Percentiles rank a stretch among this genome's conserved stretches.
phyloP scores from a whole-genome alignment of 1,284 basidiomycete species.

The Rhodotorula sp. region DNA sequence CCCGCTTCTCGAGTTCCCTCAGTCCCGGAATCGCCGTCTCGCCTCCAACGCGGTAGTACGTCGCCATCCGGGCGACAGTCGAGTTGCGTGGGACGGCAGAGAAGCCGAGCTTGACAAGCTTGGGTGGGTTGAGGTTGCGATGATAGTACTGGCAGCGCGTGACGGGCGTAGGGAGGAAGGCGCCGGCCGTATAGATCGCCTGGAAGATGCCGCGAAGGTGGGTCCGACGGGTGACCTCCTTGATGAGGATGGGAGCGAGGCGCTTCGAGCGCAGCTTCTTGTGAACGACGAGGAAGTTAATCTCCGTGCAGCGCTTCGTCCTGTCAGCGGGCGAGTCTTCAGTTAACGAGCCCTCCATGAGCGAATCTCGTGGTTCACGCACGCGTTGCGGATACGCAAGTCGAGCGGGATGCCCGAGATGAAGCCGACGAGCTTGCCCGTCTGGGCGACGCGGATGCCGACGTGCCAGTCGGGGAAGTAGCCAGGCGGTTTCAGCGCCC shows the following conservation, averaged over 20 bases:
- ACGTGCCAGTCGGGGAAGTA: slow-evolving; percentile 93
- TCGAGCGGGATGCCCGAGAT: slow-evolving; percentile 91
- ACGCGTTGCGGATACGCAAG: slow-evolving; percentile 76
- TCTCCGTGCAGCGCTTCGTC: slow-evolving; percentile 73
- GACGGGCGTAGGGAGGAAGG: slow-evolving; percentile 85
- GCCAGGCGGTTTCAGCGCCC: slow-evolving; percentile 92
- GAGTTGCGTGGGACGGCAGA: slow-evolving; percentile 77
- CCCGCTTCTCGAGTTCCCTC: slow-evolving; percentile 81
- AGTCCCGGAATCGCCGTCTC: slow-evolving; percentile 62
- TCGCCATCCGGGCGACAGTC: slow-evolving; percentile 82
- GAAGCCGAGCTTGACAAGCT: slow-evolving; percentile 89
- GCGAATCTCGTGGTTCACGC: slow-evolving; percentile 46
- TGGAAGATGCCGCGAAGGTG: slow-evolving; percentile 90
- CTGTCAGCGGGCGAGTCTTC: slow-evolving; percentile 52
- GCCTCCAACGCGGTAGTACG: slow-evolving; percentile 64
- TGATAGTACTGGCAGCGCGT: slow-evolving; percentile 81
- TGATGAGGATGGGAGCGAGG: slow-evolving; percentile 93
- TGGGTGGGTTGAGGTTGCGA: slow-evolving; percentile 85
- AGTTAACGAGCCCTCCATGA: not conserved
- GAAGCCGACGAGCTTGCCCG: slow-evolving; percentile 94
- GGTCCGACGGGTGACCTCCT: slow-evolving; percentile 93
- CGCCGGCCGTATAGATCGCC: slow-evolving; percentile 93
- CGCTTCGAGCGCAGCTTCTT: slow-evolving; percentile 97
- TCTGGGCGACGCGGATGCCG: slow-evolving; percentile 82
- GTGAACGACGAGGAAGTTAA: slow-evolving; percentile 98